Conservation (phyloP, 116 monocot genomes). For the Papilionanthe hybrid region DNA sequence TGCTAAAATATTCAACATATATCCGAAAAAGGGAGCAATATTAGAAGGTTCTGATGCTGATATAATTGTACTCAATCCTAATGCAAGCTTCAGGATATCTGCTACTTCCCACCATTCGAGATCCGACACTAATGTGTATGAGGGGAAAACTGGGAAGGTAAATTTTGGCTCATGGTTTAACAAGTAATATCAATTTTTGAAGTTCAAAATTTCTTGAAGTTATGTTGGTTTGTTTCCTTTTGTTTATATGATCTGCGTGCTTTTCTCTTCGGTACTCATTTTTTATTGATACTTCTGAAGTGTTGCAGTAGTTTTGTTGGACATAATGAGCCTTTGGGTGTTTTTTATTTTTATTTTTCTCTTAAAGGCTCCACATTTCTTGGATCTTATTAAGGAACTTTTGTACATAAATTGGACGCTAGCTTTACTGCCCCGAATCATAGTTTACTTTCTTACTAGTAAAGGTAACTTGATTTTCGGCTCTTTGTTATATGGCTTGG, state of each 20-base stretch:
- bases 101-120: conserved; percentile 81
- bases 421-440: too few relatives aligned
- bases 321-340: neutral
- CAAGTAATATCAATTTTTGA: neutral
- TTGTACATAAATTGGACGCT: too few relatives aligned
- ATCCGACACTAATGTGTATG: conserved; percentile 90
- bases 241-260: too few relatives aligned
- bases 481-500: too few relatives aligned
- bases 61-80: conserved; percentile 88
- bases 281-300: too few relatives aligned
- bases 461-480: too few relatives aligned
- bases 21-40: conserved; percentile 92
- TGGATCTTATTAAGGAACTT: neutral
- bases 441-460: too few relatives aligned
- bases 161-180: neutral
- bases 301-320: too few relatives aligned
- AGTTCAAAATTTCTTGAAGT: neutral
- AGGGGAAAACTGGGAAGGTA: conserved; percentile 92
- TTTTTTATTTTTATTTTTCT: neutral
- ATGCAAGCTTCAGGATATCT: conserved; percentile 59
- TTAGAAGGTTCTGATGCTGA: conserved; percentile 96
- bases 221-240: neutral
- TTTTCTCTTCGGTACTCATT: too few relatives aligned
- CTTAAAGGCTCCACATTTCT: neutral
- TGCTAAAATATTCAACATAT: conserved; percentile 93